Evolutionary conservation across 78 protist genomes (phyloP).

Genomic region (Dictyostelium citrinum): DNA sequence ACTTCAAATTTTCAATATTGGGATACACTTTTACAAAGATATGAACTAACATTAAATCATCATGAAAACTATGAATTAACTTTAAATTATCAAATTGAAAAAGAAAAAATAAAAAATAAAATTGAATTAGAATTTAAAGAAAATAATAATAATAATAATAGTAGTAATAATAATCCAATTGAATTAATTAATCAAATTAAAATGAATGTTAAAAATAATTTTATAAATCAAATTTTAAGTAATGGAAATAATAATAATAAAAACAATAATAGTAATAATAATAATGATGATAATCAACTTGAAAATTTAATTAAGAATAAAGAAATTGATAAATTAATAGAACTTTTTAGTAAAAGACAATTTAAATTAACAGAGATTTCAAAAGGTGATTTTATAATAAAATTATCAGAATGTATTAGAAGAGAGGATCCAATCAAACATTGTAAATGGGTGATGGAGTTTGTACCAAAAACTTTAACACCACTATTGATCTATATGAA

Average conservation of each 20-base stretch:
- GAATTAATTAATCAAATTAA: background rate
- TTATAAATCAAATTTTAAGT: background rate
- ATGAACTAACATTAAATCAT: background rate
- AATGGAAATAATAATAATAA: background rate
- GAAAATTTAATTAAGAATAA: background rate
- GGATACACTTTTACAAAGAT: background rate
- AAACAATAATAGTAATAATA: background rate
- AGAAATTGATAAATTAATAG: background rate
- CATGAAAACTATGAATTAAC: background rate
- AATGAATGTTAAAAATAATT: background rate
- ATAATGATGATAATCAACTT: background rate
- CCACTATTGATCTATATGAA: background rate
- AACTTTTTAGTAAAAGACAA: background rate
- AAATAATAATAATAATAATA: background rate
- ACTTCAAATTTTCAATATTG: background rate
- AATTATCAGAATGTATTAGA: background rate
- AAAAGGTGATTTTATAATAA: background rate
- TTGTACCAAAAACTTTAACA: background rate
- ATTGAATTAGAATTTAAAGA: background rate
- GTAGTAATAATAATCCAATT: background rate
- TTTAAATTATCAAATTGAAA: background rate
- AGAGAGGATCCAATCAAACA: background rate
- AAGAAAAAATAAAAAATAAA: background rate
- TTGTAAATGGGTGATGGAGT: background rate
- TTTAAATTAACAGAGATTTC: background rate